Conservation (phyloP, 306 rosid genomes). For the Corylus americana region DNA sequence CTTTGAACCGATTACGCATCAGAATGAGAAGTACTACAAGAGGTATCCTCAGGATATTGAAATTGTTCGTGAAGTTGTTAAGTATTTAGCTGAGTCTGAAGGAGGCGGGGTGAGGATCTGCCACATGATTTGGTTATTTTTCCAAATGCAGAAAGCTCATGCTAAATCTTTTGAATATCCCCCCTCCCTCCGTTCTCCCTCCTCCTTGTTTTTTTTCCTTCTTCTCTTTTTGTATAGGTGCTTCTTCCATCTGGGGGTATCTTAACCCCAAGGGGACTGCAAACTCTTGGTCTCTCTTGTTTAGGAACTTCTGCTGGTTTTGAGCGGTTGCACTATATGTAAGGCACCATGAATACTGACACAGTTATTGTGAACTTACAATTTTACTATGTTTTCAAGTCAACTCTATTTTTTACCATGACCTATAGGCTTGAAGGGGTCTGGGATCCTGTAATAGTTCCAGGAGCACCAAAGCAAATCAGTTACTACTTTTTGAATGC, state of each 20-base stretch:
- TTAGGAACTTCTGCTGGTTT: conserved; percentile 82
- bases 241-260: conserved; percentile 92
- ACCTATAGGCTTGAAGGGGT: conserved; percentile 77
- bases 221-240: conserved; percentile 50
- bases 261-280: conserved; percentile 86
- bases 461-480: conserved; percentile 70
- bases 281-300: conserved; percentile 77
- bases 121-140: conserved; percentile 26
- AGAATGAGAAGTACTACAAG: conserved; percentile 90
- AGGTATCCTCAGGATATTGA: conserved; percentile 87
- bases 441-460: conserved; percentile 91
- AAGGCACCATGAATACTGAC: conserved; percentile 27
- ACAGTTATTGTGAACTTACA: conserved; percentile 3
- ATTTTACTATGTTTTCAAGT: conserved; percentile 8
- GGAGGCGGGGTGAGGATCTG: conserved; percentile 74
- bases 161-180: conserved; percentile 14
- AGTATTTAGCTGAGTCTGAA: conserved; percentile 63
- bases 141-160: conserved; percentile 28
- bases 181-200: not conserved
- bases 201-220: not conserved
- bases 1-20: conserved; percentile 62
- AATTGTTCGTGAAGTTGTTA: conserved; percentile 74
- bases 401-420: conserved; percentile 12
- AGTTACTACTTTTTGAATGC: conserved; percentile 69
- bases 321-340: conserved; percentile 93